Evolutionary conservation across 495 filamentous ascomycete genomes (phyloP).

Genomic region (Penicillium parvum): DNA sequence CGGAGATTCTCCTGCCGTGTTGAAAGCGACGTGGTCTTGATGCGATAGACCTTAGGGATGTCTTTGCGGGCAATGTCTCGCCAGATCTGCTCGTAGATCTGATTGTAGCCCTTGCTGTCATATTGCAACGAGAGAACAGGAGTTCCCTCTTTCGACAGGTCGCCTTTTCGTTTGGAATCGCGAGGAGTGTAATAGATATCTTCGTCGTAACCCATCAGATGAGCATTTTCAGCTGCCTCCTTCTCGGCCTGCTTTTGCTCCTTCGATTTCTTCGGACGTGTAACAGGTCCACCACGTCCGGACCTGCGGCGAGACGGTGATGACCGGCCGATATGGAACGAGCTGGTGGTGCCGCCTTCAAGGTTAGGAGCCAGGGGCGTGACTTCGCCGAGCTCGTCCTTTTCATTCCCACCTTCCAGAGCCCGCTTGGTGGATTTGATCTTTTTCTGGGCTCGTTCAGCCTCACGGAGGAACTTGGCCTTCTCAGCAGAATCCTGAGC

Average conservation of each 20-base stretch:
- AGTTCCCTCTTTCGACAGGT: slow-evolving; percentile 57
- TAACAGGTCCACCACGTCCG: slow-evolving; percentile 55
- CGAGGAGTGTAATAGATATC: slow-evolving; percentile 64
- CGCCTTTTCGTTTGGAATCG: slow-evolving; percentile 59
- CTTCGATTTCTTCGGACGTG: slow-evolving; percentile 80
- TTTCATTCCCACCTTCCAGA: slow-evolving; percentile 75
- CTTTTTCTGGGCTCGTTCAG: slow-evolving; percentile 81
- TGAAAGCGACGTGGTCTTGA: slow-evolving; percentile 74
- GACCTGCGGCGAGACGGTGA: slow-evolving; percentile 60
- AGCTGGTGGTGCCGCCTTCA: slow-evolving; percentile 82
- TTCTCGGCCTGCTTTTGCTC: slow-evolving; percentile 97
- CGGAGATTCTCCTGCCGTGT: slow-evolving; percentile 89
- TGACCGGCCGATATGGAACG: slow-evolving; percentile 68
- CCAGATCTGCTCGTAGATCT: slow-evolving; percentile 98
- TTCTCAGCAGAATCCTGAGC: slow-evolving; percentile 76
- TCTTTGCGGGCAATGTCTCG: slow-evolving; percentile 91
- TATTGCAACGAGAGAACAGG: slow-evolving; percentile 53
- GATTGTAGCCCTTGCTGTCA: slow-evolving; percentile 88
- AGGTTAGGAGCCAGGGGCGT: slow-evolving; percentile 75
- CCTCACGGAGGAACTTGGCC: slow-evolving; percentile 70
- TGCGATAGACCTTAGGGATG: slow-evolving; percentile 82
- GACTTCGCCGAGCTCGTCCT: slow-evolving; percentile 72
- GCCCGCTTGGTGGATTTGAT: slow-evolving; percentile 77
- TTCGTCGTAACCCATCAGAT: slow-evolving; percentile 79
- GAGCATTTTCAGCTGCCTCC: slow-evolving; percentile 83